These are phyloP conservation scores for Knufia fluminis DNA, from an alignment of 2,329 filamentous ascomycete genomes.

Conservation along the genomic window DNA sequence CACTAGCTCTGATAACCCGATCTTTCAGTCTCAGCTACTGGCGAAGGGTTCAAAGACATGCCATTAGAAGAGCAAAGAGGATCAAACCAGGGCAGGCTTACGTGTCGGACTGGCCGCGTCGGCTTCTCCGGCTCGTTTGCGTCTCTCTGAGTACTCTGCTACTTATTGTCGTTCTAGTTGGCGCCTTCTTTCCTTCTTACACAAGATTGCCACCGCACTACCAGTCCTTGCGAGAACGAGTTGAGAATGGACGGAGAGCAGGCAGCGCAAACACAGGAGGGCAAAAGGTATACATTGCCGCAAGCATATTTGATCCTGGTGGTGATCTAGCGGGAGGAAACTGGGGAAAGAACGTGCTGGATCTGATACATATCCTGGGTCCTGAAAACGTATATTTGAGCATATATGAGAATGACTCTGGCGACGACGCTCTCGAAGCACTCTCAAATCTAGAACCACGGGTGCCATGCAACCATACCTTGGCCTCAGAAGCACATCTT, in stretches of 20 bases:
- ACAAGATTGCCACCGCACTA: slow-evolving; percentile 47
- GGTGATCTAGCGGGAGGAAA: slow-evolving; percentile 52
- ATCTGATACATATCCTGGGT: slow-evolving; percentile 57
- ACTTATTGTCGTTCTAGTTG: slow-evolving; percentile 35
- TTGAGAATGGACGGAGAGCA: slow-evolving; percentile 25
- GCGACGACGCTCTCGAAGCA: slow-evolving; percentile 45
- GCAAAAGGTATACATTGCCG: slow-evolving; percentile 65
- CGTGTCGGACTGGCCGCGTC: background rate
- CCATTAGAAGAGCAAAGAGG: background rate
- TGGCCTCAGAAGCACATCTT: slow-evolving; percentile 54
- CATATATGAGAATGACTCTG: slow-evolving; percentile 65
- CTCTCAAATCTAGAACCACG: slow-evolving; percentile 45
- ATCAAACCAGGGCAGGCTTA: background rate
- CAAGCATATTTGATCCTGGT: slow-evolving; percentile 57
- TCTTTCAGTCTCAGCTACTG: background rate
- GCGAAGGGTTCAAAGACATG: background rate
- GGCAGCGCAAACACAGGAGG: slow-evolving; percentile 44
- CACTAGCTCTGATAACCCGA: background rate
- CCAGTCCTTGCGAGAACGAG: slow-evolving; percentile 27
- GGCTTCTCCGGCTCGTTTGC: slow-evolving; percentile 10
- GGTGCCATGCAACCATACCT: slow-evolving; percentile 41
- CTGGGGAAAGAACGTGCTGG: slow-evolving; percentile 54
- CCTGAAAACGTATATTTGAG: slow-evolving; percentile 60
- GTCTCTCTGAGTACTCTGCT: slow-evolving; percentile 18
- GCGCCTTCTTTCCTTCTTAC: slow-evolving; percentile 48